A percentile compares a stretch with the other conserved stretches of the same genome.
These are phyloP conservation scores for Cudoniella acicularis DNA, from an alignment of 495 filamentous ascomycete genomes.

Conservation along the genomic window DNA sequence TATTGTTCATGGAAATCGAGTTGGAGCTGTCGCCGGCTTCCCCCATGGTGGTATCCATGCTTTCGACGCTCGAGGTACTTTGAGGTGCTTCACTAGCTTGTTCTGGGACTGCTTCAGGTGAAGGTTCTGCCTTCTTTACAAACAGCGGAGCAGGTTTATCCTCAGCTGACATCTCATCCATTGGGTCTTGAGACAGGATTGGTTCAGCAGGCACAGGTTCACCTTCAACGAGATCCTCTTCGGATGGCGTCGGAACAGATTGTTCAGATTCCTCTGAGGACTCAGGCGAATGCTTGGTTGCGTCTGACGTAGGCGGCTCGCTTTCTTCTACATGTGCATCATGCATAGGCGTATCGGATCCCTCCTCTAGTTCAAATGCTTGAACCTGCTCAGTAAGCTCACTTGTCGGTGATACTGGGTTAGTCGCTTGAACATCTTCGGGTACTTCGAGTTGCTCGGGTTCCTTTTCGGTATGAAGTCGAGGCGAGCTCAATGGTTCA, in stretches of 20 bases:
- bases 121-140: slow-evolving; percentile 23
- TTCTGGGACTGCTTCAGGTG: neutral
- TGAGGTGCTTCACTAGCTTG: neutral
- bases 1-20: slow-evolving; percentile 22
- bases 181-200: neutral
- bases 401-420: slow-evolving; percentile 48
- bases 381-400: slow-evolving; percentile 23
- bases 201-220: neutral
- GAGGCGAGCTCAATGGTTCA: slow-evolving; percentile 60
- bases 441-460: slow-evolving; percentile 31
- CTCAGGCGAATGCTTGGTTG: slow-evolving; percentile 10
- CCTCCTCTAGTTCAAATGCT: slow-evolving; percentile 13
- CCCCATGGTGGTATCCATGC: slow-evolving; percentile 25
- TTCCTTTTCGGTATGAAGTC: slow-evolving; percentile 41
- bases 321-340: slow-evolving; percentile 4
- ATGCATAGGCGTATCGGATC: slow-evolving; percentile 19
- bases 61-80: slow-evolving; percentile 22
- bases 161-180: slow-evolving; percentile 42
- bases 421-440: slow-evolving; percentile 41
- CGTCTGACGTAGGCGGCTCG: neutral
- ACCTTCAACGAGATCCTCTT: neutral
- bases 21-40: slow-evolving; percentile 26
- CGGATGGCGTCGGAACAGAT: neutral
- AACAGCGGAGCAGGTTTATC: slow-evolving; percentile 70
- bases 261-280: slow-evolving; percentile 4